Evolutionary conservation across 148 eudicot species (phyloP), one percentile per base, ranked within the genome.

Genomic region (Arctostaphylos glauca): DNA sequence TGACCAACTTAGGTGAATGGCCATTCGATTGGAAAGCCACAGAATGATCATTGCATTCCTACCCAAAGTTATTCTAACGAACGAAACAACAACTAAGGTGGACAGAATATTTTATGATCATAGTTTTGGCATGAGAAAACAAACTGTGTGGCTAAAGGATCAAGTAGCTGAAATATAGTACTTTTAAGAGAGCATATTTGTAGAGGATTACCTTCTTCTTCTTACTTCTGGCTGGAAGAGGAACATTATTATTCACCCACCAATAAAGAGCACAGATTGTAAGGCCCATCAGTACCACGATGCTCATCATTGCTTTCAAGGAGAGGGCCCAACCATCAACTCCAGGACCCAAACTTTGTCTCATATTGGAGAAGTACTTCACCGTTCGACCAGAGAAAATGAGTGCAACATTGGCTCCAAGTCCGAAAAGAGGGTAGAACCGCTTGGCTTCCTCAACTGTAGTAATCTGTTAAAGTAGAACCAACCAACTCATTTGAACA

Each of bases 291-390:
- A 86, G 44, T 56, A 97, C 99, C 49, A 93, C 99, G 79, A 97
- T 97, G 85, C 96, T 93, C 99, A 97, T 97, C 98, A 97, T 97
- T 81, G 87, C 98, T 86, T 92, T 93, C 58, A 97, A 90, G 62
- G 99, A 97, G 80, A 97, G 44, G 25, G 99, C 98, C 99, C 99
- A 97, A 74, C 99, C 99, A 87, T 97, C 99, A 38, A 97, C 97
- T 77, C 99, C 98, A 23, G 99, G 99, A 58, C 93, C 95, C 83
- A 97, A 87, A 79, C 85, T 87, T 79, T 89, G 83, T 85, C 99
- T 91, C 91, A 97, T 7, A 80, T 92, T 87, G 76, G 99, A 97
- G 90, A 97, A 97, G 84, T 97, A 94, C 60, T 97, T 97, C 73
- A 97, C 99, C 1, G 99, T 94, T 71, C 99, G 91, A 79, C 98